Base-by-base conservation (phyloP, 768 basidiomycete genomes). In the Epithele typhae region DNA sequence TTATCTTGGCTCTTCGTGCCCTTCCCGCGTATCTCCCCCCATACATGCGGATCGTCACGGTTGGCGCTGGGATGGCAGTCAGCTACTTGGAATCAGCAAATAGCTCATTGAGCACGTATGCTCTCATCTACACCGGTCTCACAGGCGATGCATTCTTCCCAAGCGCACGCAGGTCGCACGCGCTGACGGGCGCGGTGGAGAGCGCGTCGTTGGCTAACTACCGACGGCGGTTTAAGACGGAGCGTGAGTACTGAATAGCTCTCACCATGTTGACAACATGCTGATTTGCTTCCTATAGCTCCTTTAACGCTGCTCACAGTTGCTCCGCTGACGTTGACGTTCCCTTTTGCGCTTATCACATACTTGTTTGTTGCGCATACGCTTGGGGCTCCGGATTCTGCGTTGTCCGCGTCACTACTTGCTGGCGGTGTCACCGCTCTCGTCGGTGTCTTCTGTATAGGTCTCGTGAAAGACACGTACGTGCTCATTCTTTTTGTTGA, bases 321-420 rank as follows among this genome's bases (percentile, higher is more conserved):
- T 23, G 78, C 87, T 11, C 86, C 92, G 15, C 69, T 90, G 40
- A 87, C 84, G 1, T 69, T 92, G 49, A 87, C 88, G 1, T 76
- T 93, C 52, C 87, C 91, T 5, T 87, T 90, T 52, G 83, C 90
- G 12, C 69, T 94, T 23, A 68, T 78, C 30, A 87, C 91, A 4
- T 96, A 95, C 63, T 65, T 97, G 17, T 89, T 94, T 55, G 87
- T 92, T n/a, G 86, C 90, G 2, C 88, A 91, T 64, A 84, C 86
- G 0, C 66, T 92, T 18, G 61, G 64, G 15, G 79, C 82, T 21
- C 88, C 90, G 0, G 64, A 81, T 37, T 76, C 86, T 56, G 89
- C 91, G 0, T 71, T 92, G 7, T 74, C 82, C 11, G 86, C 87
- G 18, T 81, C 87, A 1, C 54, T 94, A 14, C 69, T 94, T 3